Evolutionary conservation across 371 early-diverging fungal species (phyloP).

Genomic region (Rhizomucor miehei): DNA sequence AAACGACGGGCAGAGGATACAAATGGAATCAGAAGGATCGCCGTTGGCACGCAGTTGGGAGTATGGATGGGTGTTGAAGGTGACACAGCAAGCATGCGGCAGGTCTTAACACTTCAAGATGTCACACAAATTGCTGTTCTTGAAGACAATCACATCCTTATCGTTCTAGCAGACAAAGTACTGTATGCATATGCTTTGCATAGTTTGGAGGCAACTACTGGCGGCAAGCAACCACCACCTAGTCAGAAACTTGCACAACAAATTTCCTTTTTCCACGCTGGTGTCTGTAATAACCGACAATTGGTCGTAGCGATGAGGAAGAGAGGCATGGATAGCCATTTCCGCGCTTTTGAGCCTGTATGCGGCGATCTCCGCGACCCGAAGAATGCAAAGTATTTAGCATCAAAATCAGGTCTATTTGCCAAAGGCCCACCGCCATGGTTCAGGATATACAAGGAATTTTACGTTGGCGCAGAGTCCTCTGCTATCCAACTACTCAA

Average conservation of each 20-base stretch:
- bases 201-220: conserved; percentile 46
- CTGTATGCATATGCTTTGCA: conserved; percentile 73
- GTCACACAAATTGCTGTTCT: conserved; percentile 40
- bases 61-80: conserved; percentile 55
- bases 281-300: conserved; percentile 65
- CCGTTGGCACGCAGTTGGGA: conserved; percentile 80
- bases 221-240: conserved; percentile 14
- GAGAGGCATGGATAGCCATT: conserved; percentile 56
- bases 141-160: conserved; percentile 33
- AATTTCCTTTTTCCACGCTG: conserved; percentile 81
- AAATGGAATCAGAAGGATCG: conserved; percentile 58
- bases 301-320: conserved; percentile 68
- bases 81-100: conserved; percentile 26
- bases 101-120: conserved; percentile 28
- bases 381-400: conserved; percentile 46
- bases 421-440: conserved; percentile 34
- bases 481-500: conserved; percentile 78
- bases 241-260: conserved; percentile 60
- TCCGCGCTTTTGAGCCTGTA: conserved; percentile 73
- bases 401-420: conserved; percentile 43
- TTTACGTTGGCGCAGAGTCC: conserved; percentile 87
- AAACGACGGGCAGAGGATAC: conserved; percentile 34
- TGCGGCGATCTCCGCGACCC: conserved; percentile 51
- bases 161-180: conserved; percentile 61
- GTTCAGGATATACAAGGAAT: conserved; percentile 73